Evolutionary conservation across 208 protist species (phyloP).

Genomic region (Kentomonas sorsogonicus): DNA sequence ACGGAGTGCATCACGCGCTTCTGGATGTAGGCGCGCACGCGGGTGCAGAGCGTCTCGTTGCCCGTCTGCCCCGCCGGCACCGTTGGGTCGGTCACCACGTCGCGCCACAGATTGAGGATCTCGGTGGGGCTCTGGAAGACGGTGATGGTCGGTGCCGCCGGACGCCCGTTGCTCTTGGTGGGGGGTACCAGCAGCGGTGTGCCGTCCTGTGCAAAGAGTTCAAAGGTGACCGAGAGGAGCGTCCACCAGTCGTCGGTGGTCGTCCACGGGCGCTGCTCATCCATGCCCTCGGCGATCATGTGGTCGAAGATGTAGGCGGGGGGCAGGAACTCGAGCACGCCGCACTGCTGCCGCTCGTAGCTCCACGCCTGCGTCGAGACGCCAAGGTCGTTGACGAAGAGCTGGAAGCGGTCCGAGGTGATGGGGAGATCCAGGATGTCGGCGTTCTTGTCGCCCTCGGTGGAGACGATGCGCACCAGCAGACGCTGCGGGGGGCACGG

Average conservation of each 20-base stretch:
- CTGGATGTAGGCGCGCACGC: constrained; percentile 48
- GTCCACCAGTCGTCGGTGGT: constrained; percentile 81
- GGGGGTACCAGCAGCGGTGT: constrained; percentile 42
- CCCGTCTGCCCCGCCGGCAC: constrained; percentile 2
- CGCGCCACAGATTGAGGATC: constrained; percentile 58
- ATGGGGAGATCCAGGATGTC: constrained; percentile 15
- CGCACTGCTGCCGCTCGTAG: constrained; percentile 83
- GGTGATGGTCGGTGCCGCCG: constrained; percentile 39
- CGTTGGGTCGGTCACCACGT: constrained; percentile 26
- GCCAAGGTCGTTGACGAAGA: constrained; percentile 63
- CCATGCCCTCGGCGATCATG: constrained; percentile 41
- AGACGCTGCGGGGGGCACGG: constrained; percentile 62
- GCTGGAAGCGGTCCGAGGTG: constrained; percentile 39
- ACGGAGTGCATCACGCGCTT: constrained; percentile 53
- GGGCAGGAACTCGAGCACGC: constrained; percentile 78
- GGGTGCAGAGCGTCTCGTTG: constrained; percentile 15
- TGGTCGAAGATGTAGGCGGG: constrained; percentile 64
- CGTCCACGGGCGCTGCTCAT: constrained; percentile 53
- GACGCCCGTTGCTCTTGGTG: constrained; percentile 16
- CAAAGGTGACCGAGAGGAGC: constrained; percentile 69
- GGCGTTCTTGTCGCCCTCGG: constrained; percentile 12
- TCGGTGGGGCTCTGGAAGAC: constrained; percentile 46
- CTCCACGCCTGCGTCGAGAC: constrained; percentile 63
- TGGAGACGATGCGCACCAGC: constrained; percentile 46
- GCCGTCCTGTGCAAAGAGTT: constrained; percentile 60